Conservation (phyloP, 2,329 filamentous ascomycete genomes). For the Colletotrichum salicis region DNA sequence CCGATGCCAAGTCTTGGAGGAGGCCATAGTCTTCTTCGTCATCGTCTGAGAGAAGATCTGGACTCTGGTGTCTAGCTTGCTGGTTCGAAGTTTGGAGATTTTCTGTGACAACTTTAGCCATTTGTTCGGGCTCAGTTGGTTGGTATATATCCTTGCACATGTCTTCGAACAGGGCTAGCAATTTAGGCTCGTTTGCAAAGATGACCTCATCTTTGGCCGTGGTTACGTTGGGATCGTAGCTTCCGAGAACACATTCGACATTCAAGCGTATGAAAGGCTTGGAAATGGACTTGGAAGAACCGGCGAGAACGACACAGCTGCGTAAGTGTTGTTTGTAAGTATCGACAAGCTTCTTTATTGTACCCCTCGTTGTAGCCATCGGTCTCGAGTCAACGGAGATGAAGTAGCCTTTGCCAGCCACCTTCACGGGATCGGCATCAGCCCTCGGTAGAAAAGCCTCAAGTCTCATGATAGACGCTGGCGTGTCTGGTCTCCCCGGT, state of each 20-base stretch:
- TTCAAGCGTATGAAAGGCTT: conserved; percentile 73
- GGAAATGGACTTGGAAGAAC: conserved; percentile 46
- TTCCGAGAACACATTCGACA: conserved; percentile 68
- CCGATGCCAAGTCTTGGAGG: not conserved
- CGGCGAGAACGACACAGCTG: conserved; percentile 39
- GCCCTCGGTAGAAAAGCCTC: conserved; percentile 68
- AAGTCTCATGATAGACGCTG: conserved; percentile 49
- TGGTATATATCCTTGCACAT: conserved; percentile 56
- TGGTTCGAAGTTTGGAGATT: not conserved
- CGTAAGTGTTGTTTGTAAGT: conserved; percentile 63
- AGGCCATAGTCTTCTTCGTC: not conserved
- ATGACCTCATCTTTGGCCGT: conserved; percentile 78
- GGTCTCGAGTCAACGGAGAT: conserved; percentile 77
- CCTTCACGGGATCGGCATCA: conserved; percentile 54
- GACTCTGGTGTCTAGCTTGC: not conserved
- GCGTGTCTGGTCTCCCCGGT: conserved; percentile 10
- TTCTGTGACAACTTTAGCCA: not conserved
- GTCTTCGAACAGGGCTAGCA: conserved; percentile 58
- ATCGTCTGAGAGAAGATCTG: not conserved
- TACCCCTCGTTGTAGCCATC: conserved; percentile 64
- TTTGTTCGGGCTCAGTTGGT: not conserved
- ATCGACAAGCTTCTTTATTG: conserved; percentile 67
- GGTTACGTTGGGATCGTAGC: conserved; percentile 79
- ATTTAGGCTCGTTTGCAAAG: conserved; percentile 65
- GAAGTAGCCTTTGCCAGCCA: conserved; percentile 63